Percentiles rank a stretch among this genome's conserved stretches.
Evolutionary conservation across 352 stramenopile species (phyloP).

Genomic region (Pythium guiyangense): DNA sequence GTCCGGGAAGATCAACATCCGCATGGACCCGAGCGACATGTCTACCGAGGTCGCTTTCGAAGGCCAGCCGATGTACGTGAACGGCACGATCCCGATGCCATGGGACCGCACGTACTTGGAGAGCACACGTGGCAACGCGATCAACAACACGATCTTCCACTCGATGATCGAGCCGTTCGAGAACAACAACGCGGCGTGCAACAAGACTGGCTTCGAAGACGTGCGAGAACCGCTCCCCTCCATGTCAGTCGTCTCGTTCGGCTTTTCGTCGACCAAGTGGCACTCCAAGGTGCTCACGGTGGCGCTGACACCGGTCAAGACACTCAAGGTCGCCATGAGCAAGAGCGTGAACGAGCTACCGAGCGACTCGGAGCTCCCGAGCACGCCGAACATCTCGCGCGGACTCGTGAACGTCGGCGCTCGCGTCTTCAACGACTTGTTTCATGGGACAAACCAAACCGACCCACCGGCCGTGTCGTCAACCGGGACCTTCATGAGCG

Average conservation of each 20-base stretch:
- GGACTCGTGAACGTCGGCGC: constrained; percentile 3
- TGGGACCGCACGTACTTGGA: constrained; percentile 2
- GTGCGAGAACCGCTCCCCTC: not conserved
- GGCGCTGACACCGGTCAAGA: not conserved
- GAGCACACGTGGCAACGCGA: constrained; percentile 1
- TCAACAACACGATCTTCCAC: constrained; percentile 16
- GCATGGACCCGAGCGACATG: not conserved
- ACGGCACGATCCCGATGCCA: not conserved
- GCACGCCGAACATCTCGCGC: not conserved
- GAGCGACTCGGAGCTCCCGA: constrained; percentile 6
- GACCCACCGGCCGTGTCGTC: not conserved
- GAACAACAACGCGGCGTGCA: not conserved
- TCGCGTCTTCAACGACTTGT: not conserved
- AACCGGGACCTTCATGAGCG: not conserved
- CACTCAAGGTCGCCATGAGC: constrained; percentile 7
- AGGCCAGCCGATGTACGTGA: not conserved
- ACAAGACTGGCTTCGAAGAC: not conserved
- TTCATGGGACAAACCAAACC: not conserved
- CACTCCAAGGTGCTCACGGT: constrained; percentile 3
- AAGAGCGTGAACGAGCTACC: not conserved
- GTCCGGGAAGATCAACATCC: not conserved
- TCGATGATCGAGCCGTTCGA: not conserved
- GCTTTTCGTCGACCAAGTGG: constrained; percentile 10
- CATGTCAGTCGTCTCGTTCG: constrained; percentile 10
- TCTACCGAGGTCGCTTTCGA: not conserved